A percentile compares a stretch with the other conserved stretches of the same genome.
phyloP scores from a whole-genome alignment of 345 rosid genomes.

The Rhodamnia rubescens region DNA sequence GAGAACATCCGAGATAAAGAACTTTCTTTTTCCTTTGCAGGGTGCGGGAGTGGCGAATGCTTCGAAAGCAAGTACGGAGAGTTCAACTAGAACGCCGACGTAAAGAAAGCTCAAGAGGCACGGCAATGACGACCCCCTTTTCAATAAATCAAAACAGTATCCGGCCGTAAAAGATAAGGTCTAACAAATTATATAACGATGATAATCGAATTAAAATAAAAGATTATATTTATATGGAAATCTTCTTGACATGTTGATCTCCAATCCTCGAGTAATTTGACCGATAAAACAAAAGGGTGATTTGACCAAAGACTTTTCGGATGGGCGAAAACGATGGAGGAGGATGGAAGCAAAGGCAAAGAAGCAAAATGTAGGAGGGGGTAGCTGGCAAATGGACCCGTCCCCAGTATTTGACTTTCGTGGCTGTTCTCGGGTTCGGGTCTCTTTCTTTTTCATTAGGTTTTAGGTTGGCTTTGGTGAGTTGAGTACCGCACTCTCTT shows the following conservation, averaged over 20 bases:
- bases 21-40: neutral
- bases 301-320: neutral
- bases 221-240: neutral
- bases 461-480: neutral
- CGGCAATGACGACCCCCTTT: neutral
- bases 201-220: no score
- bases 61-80: neutral
- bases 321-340: neutral
- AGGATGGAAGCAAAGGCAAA: neutral
- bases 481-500: neutral
- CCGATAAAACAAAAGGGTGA: neutral
- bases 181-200: neutral
- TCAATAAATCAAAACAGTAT: neutral
- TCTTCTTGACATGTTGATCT: neutral
- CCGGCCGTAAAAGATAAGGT: rapidly evolving
- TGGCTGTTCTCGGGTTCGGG: neutral
- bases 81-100: neutral
- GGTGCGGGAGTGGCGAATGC: neutral
- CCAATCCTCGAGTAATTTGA: neutral
- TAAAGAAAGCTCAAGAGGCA: neutral
- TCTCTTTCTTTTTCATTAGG: neutral
- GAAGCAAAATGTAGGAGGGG: neutral
- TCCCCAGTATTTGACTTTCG: neutral
- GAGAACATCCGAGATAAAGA: no score
- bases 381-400: neutral